Base-by-base conservation (phyloP, 78 protist species). In the Dictyostelium firmibasis region DNA sequence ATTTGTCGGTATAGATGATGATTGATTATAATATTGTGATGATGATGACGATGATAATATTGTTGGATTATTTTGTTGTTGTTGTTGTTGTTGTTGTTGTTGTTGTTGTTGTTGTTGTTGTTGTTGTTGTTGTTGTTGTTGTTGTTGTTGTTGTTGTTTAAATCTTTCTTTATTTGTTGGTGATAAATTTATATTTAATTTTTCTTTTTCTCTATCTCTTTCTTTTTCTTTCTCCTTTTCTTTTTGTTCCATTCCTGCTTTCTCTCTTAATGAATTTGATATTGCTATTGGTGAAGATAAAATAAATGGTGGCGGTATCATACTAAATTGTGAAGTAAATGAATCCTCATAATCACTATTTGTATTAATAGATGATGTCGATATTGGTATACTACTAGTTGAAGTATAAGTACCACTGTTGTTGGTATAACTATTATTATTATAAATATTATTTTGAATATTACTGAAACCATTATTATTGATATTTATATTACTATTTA, bases 61-160 rank as follows among this genome's bases (percentile, higher is more conserved):
- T 74, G 53, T 74, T n/a, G n/a, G n/a, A n/a, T n/a, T n/a, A n/a
- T n/a, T n/a, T n/a, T n/a, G 75, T 67, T 67, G 75, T 25, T 67
- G 75, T 67, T 20, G 43, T 74, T 74, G 81, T 33, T 31, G 75
- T 67, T 67, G 75, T 25, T 67, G 75, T 67, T 20, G 43, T 74
- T 74, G 81, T 33, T 31, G 75, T 67, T 67, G 75, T 25, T 67
- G 75, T 67, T 20, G 43, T 74, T 74, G 81, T 33, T 31, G 75
- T 67, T 67, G 75, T 25, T 67, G 75, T 67, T 20, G 43, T 74
- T 74, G 81, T 33, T 31, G 75, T 67, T 67, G 75, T 25, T 67
- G 75, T 67, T 20, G 75, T 67, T 67, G 75, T 25, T 67, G 75
- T 67, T 20, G 43, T 74, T 74, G 81, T 33, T 31, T 13, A 31